phyloP scores from a whole-genome alignment of 2,329 filamentous ascomycete species.

The Colletotrichum cordylinicola region DNA sequence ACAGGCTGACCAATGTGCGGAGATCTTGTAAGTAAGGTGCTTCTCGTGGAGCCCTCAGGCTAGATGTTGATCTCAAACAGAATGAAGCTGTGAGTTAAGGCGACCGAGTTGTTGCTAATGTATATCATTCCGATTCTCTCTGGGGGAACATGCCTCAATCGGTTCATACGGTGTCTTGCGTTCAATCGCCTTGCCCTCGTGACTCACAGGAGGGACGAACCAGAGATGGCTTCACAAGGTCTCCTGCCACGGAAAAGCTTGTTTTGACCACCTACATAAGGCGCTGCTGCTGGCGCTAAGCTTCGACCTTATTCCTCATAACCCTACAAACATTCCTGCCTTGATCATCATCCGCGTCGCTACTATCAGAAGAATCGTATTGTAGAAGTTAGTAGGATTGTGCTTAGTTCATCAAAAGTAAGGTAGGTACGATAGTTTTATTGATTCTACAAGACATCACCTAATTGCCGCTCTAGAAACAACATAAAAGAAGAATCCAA shows the following conservation, averaged over 20 bases:
- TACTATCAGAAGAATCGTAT: not conserved
- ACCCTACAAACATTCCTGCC: not conserved
- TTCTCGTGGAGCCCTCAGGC: not conserved
- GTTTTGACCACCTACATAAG: not conserved
- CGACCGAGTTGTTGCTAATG: not conserved
- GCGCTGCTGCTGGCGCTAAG: not conserved
- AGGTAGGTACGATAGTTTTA: not conserved
- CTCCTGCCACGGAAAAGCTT: not conserved
- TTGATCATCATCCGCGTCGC: not conserved
- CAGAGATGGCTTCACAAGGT: not conserved
- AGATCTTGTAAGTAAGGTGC: not conserved
- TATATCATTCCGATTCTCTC: not conserved
- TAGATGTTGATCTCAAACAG: not conserved
- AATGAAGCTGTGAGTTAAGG: not conserved
- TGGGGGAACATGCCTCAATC: not conserved
- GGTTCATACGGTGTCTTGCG: not conserved
- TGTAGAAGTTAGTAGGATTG: not conserved
- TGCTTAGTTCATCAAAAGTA: not conserved
- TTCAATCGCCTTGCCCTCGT: not conserved
- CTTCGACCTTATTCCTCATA: no score
- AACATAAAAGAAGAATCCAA: fast-evolving
- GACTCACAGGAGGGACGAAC: not conserved
- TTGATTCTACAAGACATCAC: fast-evolving
- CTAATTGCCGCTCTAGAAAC: fast-evolving
- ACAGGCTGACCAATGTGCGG: not conserved